Evolutionary conservation across 345 rosid genomes (phyloP), one percentile per base, ranked within the genome.

Genomic region (Dipteronia sinensis): DNA sequence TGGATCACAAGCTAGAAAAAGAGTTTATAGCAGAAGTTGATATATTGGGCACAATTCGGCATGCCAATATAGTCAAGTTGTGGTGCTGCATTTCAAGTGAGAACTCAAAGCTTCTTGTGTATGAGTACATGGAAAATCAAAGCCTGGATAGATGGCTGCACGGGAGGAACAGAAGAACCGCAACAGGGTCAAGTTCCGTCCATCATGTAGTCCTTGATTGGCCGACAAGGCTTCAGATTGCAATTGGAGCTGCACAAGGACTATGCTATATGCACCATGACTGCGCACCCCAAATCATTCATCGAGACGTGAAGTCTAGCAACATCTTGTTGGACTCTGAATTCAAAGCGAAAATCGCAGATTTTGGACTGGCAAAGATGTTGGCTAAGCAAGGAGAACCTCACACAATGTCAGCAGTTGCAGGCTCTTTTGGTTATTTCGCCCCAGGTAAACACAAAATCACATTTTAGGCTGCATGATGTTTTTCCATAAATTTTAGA

Each of bases 121-220:
- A 96, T 4, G 98, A 96, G 85, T 96, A 92, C 80, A 79, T 94
- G 83, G 95, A 94, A 89, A 96, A 96, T 61, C 88, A 86, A 1
- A 96, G 98, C 67, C 85, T 96, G 2, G 99, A 96, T 76, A 79
- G 83, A 46, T 96, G 99, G 99, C 94, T 92, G 79, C 97, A 92
- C 25, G 84, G 83, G 71, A 90, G 83, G 80, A 85, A 77, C 64
- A 88, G 90, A 76, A 75, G 71, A 51, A 20, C 63, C 12, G 11
- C 63, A 3, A 59, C 76, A 7, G 81, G 51, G 31, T 29, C 72
- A 11, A 76, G 27, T 77, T 77, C 85, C 0, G 84, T 72, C 6
- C 70, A 69, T 68, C 61, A 46, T 71, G 62, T 51, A 31, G 72
- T 34, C 58, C 74, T 96, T 80, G 83, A 75, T 63, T 94, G 99